Base-by-base conservation (phyloP, 1,284 basidiomycete genomes). In the Pseudozyma sp. region DNA sequence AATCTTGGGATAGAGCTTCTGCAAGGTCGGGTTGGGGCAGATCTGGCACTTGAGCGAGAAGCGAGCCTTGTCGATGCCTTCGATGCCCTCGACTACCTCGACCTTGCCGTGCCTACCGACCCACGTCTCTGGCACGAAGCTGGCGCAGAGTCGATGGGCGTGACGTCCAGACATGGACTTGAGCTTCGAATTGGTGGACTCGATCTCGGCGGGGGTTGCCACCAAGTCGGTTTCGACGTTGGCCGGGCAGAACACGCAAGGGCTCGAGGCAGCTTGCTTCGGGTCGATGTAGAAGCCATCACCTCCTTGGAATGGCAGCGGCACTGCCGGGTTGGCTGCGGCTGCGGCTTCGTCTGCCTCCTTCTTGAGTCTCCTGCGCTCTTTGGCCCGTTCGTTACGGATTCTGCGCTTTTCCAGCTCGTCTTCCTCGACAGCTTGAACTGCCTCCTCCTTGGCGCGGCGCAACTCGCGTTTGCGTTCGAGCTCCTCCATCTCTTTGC, bases 1-100 rank as follows among this genome's bases (percentile, higher is more conserved):
- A 33, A 97, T 90, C 60, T 94, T 94, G 5, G 93, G 93, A 6
- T 96, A 96, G 68, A 94, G 91, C 8, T 87, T 87, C 72, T 91
- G 92, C 16, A 88, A 85, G 37, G 87, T 87, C 30, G 86, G 87
- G 81, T 90, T 92, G 31, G 88, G 87, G 83, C 95, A 98, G 6
- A 90, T 88, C 11, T 89, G 88, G 83, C 95, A 97, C 90, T 94
- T 96, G 61, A 83, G 79, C 31, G 65, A 56, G 66, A 78, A 81
- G 19, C 81, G 74, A 7, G 74, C 80, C 37, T 71, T 75, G 45
- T 78, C 68, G 49, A 82, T 81, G 31, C 62, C 65, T 14, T 72
- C 76, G 52, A 69, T 78, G 42, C 81, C 80, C 45, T 75, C 68
- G 2, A 83, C 81, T 7, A 66, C 52, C 8, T 79, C 74, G 24